Evolutionary conservation across 2,329 filamentous ascomycete genomes (phyloP).

Genomic region (Phaeoacremonium minimum): DNA sequence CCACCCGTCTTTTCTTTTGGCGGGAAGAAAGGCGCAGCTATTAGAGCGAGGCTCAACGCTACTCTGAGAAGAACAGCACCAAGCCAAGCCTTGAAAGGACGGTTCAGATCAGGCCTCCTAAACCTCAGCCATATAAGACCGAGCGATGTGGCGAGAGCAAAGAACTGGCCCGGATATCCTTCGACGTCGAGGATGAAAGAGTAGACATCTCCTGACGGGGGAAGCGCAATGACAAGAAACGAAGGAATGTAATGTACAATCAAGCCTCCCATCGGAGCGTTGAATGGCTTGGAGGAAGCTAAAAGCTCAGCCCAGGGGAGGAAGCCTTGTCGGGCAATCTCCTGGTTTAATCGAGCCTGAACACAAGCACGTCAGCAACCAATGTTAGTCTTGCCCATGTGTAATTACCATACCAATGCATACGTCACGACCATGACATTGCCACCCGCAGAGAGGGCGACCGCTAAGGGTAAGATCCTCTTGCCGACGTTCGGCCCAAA

Average conservation of each 20-base stretch:
- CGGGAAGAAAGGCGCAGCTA: conserved; percentile 60
- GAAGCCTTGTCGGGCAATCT: conserved; percentile 5
- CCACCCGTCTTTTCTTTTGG: conserved; percentile 42
- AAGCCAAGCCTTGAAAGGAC: conserved; percentile 64
- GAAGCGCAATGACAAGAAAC: conserved; percentile 59
- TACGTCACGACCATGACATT: conserved; percentile 74
- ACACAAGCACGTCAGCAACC: conserved; percentile 10
- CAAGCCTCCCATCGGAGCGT: conserved; percentile 63
- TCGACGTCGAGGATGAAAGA: conserved; percentile 71
- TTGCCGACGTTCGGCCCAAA: conserved; percentile 58
- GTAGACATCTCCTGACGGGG: conserved; percentile 63
- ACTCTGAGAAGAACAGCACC: conserved; percentile 54
- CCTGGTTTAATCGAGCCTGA: conserved; percentile 40
- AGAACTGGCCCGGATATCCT: conserved; percentile 61
- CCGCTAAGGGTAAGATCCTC: conserved; percentile 56
- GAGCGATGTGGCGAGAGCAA: conserved; percentile 49
- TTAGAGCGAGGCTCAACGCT: conserved; percentile 45
- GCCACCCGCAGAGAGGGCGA: conserved; percentile 63
- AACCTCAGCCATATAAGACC: conserved; percentile 59
- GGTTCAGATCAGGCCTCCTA: conserved; percentile 52
- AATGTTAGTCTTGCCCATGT: conserved; percentile 3
- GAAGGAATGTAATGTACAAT: conserved; percentile 67
- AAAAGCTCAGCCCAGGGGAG: conserved; percentile 37
- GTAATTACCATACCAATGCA: conserved; percentile 55
- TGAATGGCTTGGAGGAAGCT: conserved; percentile 63